phyloP scores from a whole-genome alignment of 2,329 filamentous ascomycete species.

The Penicillium sp. region DNA sequence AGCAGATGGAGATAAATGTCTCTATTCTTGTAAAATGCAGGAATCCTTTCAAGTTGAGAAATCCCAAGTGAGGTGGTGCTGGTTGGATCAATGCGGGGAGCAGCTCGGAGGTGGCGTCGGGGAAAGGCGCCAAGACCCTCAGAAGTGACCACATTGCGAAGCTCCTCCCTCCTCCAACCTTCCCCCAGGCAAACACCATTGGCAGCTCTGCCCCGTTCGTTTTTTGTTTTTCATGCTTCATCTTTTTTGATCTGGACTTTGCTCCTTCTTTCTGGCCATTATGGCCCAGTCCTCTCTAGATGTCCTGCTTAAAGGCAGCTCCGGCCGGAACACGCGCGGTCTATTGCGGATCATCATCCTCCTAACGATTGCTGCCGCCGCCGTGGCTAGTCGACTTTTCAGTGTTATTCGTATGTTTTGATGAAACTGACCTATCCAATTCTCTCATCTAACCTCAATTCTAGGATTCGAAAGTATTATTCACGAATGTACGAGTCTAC shows the following conservation, averaged over 20 bases:
- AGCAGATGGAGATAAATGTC: neutral
- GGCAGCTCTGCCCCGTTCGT: constrained; percentile 25
- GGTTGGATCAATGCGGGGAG: constrained; percentile 32
- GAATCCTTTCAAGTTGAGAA: neutral
- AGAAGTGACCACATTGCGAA: constrained; percentile 50
- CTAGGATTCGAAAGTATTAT: constrained; percentile 98
- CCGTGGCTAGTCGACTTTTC: constrained; percentile 92
- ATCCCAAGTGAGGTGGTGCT: neutral
- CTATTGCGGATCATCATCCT: constrained; percentile 90
- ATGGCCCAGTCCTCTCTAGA: constrained; percentile 55
- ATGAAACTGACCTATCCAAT: neutral
- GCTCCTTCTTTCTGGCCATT: constrained; percentile 42
- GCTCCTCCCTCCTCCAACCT: constrained; percentile 31
- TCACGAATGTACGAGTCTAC: constrained; percentile 85
- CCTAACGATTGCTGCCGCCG: constrained; percentile 84
- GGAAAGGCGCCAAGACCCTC: constrained; percentile 40
- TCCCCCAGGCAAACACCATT: constrained; percentile 26
- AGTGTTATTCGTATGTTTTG: constrained; percentile 86
- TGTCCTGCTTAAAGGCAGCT: constrained; percentile 74
- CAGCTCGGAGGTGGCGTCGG: constrained; percentile 31
- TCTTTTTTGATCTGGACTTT: constrained; percentile 35
- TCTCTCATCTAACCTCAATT: constrained; percentile 17
- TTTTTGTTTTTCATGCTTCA: constrained; percentile 32
- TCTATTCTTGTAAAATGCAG: neutral
- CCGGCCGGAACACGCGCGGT: constrained; percentile 79